Conservation (phyloP, 2,329 filamentous ascomycete species). For the Botrytis paeoniae region DNA sequence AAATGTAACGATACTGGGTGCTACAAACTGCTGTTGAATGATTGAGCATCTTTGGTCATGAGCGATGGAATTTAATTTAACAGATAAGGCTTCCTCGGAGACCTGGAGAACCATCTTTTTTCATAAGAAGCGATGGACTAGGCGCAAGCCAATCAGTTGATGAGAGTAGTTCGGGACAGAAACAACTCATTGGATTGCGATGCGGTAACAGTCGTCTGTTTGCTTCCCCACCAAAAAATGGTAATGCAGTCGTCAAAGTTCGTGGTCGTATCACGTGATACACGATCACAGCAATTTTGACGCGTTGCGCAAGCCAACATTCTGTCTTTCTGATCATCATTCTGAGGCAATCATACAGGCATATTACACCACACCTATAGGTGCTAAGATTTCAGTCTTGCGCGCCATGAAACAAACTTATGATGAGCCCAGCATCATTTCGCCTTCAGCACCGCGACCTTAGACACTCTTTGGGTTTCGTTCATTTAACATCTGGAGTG, state of each 20-base stretch:
- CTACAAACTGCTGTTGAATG: background rate
- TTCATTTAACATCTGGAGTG: background rate
- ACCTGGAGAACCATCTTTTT: background rate
- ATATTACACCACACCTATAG: background rate
- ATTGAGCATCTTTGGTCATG: background rate
- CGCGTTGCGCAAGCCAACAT: background rate
- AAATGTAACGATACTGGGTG: background rate
- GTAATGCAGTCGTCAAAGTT: background rate
- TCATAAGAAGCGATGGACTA: background rate
- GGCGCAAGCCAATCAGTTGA: background rate
- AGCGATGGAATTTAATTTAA: background rate
- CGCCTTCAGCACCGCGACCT: background rate
- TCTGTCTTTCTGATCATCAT: background rate
- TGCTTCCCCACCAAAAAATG: background rate
- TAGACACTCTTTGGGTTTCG: background rate
- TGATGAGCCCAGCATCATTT: background rate
- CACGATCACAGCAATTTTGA: background rate
- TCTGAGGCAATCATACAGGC: background rate
- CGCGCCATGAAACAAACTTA: background rate
- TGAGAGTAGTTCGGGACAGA: fast-evolving
- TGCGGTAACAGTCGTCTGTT: background rate
- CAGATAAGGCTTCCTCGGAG: background rate
- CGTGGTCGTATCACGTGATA: background rate
- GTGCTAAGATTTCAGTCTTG: background rate
- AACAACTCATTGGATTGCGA: background rate